Percentiles rank a stretch among this genome's conserved stretches.
phyloP scores from a whole-genome alignment of 306 rosid genomes.

The Medicago ruthenica region DNA sequence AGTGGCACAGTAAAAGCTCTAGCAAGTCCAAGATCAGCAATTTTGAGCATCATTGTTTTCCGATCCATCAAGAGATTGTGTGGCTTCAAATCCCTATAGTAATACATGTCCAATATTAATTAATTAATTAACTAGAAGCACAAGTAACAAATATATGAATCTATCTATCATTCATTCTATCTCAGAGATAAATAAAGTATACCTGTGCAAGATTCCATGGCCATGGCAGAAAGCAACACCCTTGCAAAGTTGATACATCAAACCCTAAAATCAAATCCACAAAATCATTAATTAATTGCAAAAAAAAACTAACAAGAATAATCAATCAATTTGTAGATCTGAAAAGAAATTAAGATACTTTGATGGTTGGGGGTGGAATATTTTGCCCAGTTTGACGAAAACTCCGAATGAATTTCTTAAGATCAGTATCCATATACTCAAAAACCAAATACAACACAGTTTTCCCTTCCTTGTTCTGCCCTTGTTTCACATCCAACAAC shows the following conservation, averaged over 20 bases:
- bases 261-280: constrained; percentile 50
- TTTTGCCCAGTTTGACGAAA: constrained; percentile 69
- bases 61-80: constrained; percentile 96
- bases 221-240: constrained; percentile 98
- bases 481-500: constrained; percentile 92
- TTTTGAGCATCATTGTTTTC: constrained; percentile 80
- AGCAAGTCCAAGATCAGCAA: constrained; percentile 96
- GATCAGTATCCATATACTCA: constrained; percentile 92
- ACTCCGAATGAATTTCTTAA: constrained; percentile 75
- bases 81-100: constrained; percentile 83
- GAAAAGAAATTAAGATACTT: constrained; percentile 45
- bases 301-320: not conserved
- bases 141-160: no score
- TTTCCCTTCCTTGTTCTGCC: constrained; percentile 88
- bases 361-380: constrained; percentile 57
- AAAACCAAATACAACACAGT: constrained; percentile 90
- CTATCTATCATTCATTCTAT: no score
- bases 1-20: constrained; percentile 90
- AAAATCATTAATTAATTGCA: not conserved
- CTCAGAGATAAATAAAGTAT: not conserved
- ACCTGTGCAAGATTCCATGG: constrained; percentile 93
- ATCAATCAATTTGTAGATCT: not conserved
- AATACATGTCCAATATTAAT: no score
- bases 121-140: no score
- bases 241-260: constrained; percentile 96